These are phyloP conservation scores for Epichloe brachyelytri DNA, from an alignment of 2,329 filamentous ascomycete genomes.

Conservation along the genomic window DNA sequence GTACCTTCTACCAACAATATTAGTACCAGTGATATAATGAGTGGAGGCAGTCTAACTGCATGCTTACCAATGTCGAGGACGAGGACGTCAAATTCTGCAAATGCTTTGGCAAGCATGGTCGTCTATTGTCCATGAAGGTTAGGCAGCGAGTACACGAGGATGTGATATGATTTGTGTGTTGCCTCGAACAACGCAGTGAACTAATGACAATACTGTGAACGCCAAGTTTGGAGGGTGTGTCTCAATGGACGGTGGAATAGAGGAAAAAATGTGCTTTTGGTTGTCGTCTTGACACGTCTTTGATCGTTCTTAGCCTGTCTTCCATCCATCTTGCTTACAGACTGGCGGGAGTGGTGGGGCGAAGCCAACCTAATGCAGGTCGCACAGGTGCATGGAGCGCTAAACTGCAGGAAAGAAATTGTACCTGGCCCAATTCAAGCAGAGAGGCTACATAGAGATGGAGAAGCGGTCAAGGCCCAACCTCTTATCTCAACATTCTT, in stretches of 20 bases:
- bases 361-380: not conserved
- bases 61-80: constrained; percentile 25
- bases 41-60: constrained; percentile 4
- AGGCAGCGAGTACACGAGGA: too few relatives aligned
- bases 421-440: not conserved
- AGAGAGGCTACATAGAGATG: not conserved
- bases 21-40: not conserved
- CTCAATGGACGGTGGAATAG: not conserved
- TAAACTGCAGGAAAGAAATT: not conserved
- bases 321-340: too few relatives aligned
- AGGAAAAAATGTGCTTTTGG: not conserved
- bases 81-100: constrained; percentile 19
- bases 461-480: constrained; percentile 6
- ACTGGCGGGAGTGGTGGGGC: constrained; percentile 1
- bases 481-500: not conserved
- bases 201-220: not conserved
- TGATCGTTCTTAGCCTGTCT: not conserved
- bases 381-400: not conserved
- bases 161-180: too few relatives aligned
- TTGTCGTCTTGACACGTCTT: not conserved
- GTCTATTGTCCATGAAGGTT: not conserved
- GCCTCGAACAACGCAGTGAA: too few relatives aligned
- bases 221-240: not conserved
- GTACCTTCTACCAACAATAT: constrained; percentile 51
- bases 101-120: constrained; percentile 7